phyloP scores from a whole-genome alignment of 192 early-diverging fungal species.

The Endogone sp. region DNA sequence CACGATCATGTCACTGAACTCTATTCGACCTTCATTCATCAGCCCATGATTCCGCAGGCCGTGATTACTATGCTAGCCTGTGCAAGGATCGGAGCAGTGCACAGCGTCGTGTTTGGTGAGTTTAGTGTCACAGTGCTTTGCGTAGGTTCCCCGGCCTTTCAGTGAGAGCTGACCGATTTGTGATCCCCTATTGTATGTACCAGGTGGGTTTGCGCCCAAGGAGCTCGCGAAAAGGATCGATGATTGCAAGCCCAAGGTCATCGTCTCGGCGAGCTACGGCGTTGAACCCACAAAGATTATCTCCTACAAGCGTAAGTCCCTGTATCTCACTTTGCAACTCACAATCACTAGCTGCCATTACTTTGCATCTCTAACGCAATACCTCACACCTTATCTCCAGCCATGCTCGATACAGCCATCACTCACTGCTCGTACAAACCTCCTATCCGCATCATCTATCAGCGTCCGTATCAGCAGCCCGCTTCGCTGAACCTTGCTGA shows the following conservation, averaged over 20 bases:
- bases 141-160: neutral
- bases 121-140: neutral
- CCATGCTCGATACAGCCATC: slow-evolving; percentile 72
- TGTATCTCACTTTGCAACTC: neutral
- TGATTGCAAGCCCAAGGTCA: slow-evolving; percentile 70
- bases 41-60: slow-evolving; percentile 80
- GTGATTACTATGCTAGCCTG: slow-evolving; percentile 83
- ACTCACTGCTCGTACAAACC: slow-evolving; percentile 46
- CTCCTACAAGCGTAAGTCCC: slow-evolving; percentile 59
- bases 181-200: neutral
- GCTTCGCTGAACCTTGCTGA: slow-evolving; percentile 43
- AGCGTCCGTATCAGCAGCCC: slow-evolving; percentile 59
- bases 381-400: slow-evolving; percentile 12
- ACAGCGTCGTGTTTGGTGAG: slow-evolving; percentile 75
- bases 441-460: slow-evolving; percentile 49
- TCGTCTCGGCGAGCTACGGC: slow-evolving; percentile 75
- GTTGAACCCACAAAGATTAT: slow-evolving; percentile 73
- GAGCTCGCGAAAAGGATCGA: slow-evolving; percentile 81
- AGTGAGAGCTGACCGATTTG: neutral
- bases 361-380: slow-evolving; percentile 5
- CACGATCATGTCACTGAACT: no score
- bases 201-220: slow-evolving; percentile 68
- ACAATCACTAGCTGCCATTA: no score
- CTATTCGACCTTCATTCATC: no score
- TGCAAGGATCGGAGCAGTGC: slow-evolving; percentile 77